Percentiles rank a stretch among this genome's conserved stretches.
Evolutionary conservation across 345 rosid species (phyloP).

Genomic region (Camelina hispida): DNA sequence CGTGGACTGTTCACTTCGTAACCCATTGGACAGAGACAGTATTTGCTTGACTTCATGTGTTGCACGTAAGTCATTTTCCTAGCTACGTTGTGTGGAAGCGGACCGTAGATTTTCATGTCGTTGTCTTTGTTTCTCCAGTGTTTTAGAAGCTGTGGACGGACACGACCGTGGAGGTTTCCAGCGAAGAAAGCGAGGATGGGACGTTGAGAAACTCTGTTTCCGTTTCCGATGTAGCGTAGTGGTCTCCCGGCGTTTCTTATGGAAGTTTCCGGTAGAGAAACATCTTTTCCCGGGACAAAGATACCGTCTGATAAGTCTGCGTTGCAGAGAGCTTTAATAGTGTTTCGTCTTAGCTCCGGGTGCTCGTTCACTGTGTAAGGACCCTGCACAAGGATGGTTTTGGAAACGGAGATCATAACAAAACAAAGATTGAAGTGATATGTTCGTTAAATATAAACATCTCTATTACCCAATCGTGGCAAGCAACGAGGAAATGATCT

Average conservation of each 20-base stretch:
- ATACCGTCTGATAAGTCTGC: conserved; percentile 80
- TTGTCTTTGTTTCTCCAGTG: conserved; percentile 75
- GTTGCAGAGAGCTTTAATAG: conserved; percentile 83
- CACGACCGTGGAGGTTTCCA: conserved; percentile 84
- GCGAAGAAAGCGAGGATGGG: conserved; percentile 93
- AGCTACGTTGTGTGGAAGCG: conserved; percentile 60
- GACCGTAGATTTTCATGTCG: conserved; percentile 82
- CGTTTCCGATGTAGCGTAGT: conserved; percentile 67
- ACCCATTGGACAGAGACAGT: conserved; percentile 90
- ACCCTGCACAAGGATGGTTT: conserved; percentile 57
- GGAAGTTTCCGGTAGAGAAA: conserved; percentile 86
- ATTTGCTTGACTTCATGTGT: conserved; percentile 91
- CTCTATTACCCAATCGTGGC: conserved; percentile 92
- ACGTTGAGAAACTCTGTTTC: conserved; percentile 77
- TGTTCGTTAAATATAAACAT: neutral
- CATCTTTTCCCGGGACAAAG: conserved; percentile 64
- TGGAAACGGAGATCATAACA: neutral
- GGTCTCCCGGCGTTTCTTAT: conserved; percentile 74
- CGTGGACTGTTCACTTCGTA: conserved; percentile 93
- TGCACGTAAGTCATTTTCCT: conserved; percentile 73
- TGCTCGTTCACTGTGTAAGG: conserved; percentile 78
- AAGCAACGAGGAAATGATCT: conserved; percentile 94
- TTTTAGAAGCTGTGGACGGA: conserved; percentile 75
- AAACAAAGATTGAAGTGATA: neutral
- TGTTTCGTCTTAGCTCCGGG: conserved; percentile 62